Base-by-base conservation (phyloP, 2,329 filamentous ascomycete species). In the Aspergillus chevalieri region DNA sequence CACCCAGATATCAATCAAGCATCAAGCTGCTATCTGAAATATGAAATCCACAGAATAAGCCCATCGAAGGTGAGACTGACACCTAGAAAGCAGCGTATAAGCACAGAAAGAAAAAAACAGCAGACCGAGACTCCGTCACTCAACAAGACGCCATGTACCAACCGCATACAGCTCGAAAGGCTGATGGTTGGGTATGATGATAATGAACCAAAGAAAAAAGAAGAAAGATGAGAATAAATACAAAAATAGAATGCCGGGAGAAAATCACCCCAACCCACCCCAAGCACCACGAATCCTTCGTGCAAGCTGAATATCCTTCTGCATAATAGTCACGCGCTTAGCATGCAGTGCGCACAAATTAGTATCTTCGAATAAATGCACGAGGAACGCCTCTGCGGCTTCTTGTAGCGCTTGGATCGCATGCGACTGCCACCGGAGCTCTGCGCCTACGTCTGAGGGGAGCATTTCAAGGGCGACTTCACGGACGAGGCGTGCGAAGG, bases 271-370 rank as follows among this genome's bases (percentile, higher is more conserved):
- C 72, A 74, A 77, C 59, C 86, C 86, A 43, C 84, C 87, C 86
- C 86, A 91, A 43, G 84, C 80, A 10, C 87, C 87, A 46, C 87
- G 78, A 72, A 92, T 90, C 57, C 87, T 76, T 62, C 87, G 77
- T 17, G 92, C 92, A 52, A 97, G 80, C 74, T 96, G 92, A 62
- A 98, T 95, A 71, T 97, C 93, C 75, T 95, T 95, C 72, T 93
- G 90, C 88, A 95, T 92, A 62, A 96, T 95, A 36, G 92, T 97
- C 47, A 97, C 90, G 67, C 92, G 81, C 76, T 95, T 96, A 54
- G 92, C 93, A 73, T 97, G 92, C 61, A 97, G 91, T 55, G 92
- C 93, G 74, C 92, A 96, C 39, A 97, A 80, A 74, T 97, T 96
- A 57, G 89, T 89, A 72, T 95, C 89, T 69, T 96, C 91, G 65